Evolutionary conservation across 2,329 filamentous ascomycete genomes (phyloP), one percentile per base, ranked within the genome.

Genomic region (Colletotrichum chlorophyti): DNA sequence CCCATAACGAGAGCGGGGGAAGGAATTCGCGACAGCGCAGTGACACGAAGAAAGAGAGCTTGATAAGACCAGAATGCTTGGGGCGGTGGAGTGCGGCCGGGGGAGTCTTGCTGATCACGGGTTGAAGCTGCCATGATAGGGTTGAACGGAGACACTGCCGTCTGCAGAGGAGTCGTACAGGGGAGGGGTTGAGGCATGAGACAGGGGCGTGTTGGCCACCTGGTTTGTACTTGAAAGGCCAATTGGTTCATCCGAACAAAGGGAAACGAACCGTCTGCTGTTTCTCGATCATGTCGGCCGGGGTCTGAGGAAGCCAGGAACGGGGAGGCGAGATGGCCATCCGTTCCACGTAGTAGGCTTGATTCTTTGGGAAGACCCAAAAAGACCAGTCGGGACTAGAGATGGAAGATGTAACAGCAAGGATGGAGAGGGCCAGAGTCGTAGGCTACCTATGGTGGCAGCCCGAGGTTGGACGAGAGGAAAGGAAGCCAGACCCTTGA

Each of bases 271-370:
- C n/a, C n/a, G n/a, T n/a, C n/a, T n/a, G 27, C 48, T 24, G 21
- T 23, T 15, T 15, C 17, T 19, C 11, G 21, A 9, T 31, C 32
- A 21, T 35, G 48, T 10, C 23, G 15, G 37, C 21, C 46, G 32
- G n/a, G n/a, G n/a, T n/a, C n/a, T 38, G 46, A 35, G 49, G 27
- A 38, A n/a, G 55, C 43, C 48, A 23, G 43, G 43, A 55, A 59
- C 55, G 50, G 38, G 42, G 55, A 59, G 55, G 51, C 55, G 55
- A 59, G 24, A 55, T 55, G 51, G 37, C 35, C 42, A 55, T 59
- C 55, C 51, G 55, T 49, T 50, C 45, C 49, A 51, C 43, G 34
- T 50, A 27, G 55, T 42, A 17, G 21, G 10, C 14, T 48, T 19
- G 19, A 23, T 24, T 15, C 21, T 17, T 24, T 53, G 27, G 38